These are phyloP conservation scores for Tetrahymena borealis DNA, from an alignment of 73 alveolate species.

Conservation along the genomic window DNA sequence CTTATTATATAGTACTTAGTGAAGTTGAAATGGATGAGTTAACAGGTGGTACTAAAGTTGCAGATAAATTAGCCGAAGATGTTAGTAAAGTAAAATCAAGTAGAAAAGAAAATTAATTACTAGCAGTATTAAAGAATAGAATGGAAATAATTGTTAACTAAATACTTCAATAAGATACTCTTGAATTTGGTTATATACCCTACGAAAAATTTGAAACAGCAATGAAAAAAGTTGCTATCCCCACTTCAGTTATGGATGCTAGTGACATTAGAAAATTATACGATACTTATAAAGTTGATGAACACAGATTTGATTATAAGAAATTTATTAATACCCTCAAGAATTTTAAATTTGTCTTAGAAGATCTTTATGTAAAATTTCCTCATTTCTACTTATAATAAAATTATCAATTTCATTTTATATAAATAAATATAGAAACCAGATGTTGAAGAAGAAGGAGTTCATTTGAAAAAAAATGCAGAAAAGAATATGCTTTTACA, in stretches of 20 bases:
- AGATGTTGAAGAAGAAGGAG: constrained; percentile 1
- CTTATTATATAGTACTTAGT: constrained; percentile 7
- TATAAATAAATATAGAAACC: not conserved
- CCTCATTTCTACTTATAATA: not conserved
- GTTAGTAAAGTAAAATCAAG: constrained; percentile 27
- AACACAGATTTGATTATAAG: constrained; percentile 39
- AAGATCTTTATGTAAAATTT: constrained; percentile 17
- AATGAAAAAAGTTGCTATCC: not conserved
- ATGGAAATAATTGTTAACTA: not conserved
- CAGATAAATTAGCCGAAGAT: constrained; percentile 39
- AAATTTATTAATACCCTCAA: constrained; percentile 11
- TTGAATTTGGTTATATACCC: constrained; percentile 5
- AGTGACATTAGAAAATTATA: constrained; percentile 7
- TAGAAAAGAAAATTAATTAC: constrained; percentile 40
- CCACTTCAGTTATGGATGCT: not conserved
- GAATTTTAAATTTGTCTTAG: constrained; percentile 3
- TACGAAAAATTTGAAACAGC: constrained; percentile 31
- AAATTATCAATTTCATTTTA: not conserved
- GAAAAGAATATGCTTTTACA: not conserved
- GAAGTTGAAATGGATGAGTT: constrained; percentile 24
- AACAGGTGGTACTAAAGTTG: constrained; percentile 15
- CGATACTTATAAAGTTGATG: constrained; percentile 13
- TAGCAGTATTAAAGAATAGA: constrained; percentile 42
- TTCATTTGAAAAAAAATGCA: constrained; percentile 14
- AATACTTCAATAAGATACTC: constrained; percentile 10